Conservation (phyloP, 2,329 filamentous ascomycete genomes). For the Cladosporium sp. region DNA sequence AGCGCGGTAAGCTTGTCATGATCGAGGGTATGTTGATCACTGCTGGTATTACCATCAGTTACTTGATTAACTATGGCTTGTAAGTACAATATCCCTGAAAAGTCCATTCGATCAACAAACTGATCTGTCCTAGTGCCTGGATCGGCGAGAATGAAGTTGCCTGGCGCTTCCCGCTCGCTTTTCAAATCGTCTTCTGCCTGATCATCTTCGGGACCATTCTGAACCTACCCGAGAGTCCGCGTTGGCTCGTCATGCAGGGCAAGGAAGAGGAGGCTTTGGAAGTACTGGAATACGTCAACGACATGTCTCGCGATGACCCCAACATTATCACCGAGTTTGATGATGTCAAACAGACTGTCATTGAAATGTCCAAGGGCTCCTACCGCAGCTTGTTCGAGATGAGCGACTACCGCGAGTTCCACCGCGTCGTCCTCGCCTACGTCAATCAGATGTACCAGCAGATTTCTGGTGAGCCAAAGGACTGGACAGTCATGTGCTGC, state of each 20-base stretch:
- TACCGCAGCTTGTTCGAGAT: conserved; percentile 29
- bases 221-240: conserved; percentile 40
- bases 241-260: conserved; percentile 52
- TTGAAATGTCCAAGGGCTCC: conserved; percentile 37
- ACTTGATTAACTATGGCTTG: conserved; percentile 51
- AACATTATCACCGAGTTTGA: conserved; percentile 45
- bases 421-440: conserved; percentile 32
- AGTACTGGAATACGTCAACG: conserved; percentile 45
- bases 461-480: not conserved
- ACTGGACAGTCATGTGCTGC: no score
- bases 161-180: conserved; percentile 12
- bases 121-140: conserved; percentile 1
- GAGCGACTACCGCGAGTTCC: conserved; percentile 32
- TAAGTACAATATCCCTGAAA: no score
- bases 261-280: conserved; percentile 48
- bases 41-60: conserved; percentile 45
- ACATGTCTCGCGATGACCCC: conserved; percentile 42
- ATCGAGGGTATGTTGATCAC: conserved; percentile 49
- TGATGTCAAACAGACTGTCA: conserved; percentile 51
- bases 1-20: conserved; percentile 48
- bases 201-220: conserved; percentile 47
- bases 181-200: conserved; percentile 40
- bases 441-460: conserved; percentile 25
- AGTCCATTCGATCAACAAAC: not conserved
- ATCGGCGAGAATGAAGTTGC: conserved; percentile 8